These are phyloP conservation scores for Rubia tinctorum DNA, from an alignment of 305 asterid species.

Conservation along the genomic window DNA sequence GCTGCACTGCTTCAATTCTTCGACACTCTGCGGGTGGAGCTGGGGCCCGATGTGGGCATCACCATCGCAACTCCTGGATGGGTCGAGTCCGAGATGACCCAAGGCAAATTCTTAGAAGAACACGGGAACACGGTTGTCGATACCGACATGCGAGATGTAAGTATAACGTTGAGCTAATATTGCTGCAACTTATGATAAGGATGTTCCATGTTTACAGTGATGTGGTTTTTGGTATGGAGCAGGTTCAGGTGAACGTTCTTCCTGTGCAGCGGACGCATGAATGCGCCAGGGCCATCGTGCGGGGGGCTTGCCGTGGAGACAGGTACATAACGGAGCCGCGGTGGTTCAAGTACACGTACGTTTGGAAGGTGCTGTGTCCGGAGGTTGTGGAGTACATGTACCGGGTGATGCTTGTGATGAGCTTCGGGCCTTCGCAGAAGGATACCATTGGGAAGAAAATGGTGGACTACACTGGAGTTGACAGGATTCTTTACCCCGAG, in stretches of 20 bases:
- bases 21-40: conserved; percentile 77
- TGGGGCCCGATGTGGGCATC: conserved; percentile 21
- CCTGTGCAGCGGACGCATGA: conserved; percentile 48
- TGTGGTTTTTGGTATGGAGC: not conserved
- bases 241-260: conserved; percentile 48
- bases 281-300: conserved; percentile 57
- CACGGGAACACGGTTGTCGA: conserved; percentile 4
- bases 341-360: conserved; percentile 47
- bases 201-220: too few relatives aligned
- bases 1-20: conserved; percentile 74
- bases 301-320: conserved; percentile 56
- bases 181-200: too few relatives aligned
- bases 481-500: conserved; percentile 52
- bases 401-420: conserved; percentile 33
- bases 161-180: not conserved
- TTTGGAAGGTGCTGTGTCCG: conserved; percentile 57
- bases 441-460: conserved; percentile 52
- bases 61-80: conserved; percentile 13
- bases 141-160: conserved; percentile 8
- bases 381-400: conserved; percentile 54
- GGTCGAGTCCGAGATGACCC: conserved; percentile 13
- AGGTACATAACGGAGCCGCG: conserved; percentile 59
- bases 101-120: conserved; percentile 2
- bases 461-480: conserved; percentile 47
- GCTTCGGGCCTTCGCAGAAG: conserved; percentile 22